Percentiles rank a stretch among this genome's conserved stretches.
Conservation (phyloP, 495 filamentous ascomycete genomes). For the Aspergillus ellipticus region DNA sequence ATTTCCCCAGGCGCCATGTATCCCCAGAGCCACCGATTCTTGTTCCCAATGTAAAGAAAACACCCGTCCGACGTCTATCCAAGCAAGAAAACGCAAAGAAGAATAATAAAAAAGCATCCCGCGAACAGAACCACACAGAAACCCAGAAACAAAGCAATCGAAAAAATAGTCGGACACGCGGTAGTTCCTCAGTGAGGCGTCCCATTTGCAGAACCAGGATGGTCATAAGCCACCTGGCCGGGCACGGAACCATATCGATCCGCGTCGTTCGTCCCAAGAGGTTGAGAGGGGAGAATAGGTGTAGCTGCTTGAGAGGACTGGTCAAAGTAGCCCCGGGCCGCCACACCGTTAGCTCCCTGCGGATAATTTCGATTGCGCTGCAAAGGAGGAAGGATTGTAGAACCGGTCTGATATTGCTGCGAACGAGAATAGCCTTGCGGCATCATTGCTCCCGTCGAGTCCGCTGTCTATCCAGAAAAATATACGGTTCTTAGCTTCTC, state of each 20-base stretch:
- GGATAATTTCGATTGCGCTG: slow-evolving; percentile 35
- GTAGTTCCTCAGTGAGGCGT: slow-evolving; percentile 30
- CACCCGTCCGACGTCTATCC: slow-evolving; percentile 27
- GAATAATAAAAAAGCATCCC: slow-evolving; percentile 7
- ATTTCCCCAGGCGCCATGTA: slow-evolving; percentile 28
- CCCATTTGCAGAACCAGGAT: slow-evolving; percentile 31
- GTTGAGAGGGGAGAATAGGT: slow-evolving; percentile 39
- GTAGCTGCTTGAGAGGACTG: slow-evolving; percentile 34
- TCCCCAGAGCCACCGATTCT: slow-evolving; percentile 22
- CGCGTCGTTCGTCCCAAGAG: slow-evolving; percentile 28
- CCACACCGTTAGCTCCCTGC: slow-evolving; percentile 29
- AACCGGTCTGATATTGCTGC: slow-evolving; percentile 31
- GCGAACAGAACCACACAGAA: slow-evolving; percentile 16
- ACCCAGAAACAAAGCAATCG: slow-evolving; percentile 5
- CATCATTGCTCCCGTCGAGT: slow-evolving; percentile 42
- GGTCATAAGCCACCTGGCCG: slow-evolving; percentile 28
- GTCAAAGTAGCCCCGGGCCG: slow-evolving; percentile 34
- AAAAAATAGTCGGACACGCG: background rate
- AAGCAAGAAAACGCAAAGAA: slow-evolving; percentile 11
- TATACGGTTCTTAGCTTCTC: slow-evolving; percentile 28
- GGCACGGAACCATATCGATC: slow-evolving; percentile 33
- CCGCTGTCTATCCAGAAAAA: slow-evolving; percentile 34
- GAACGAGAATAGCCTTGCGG: slow-evolving; percentile 37
- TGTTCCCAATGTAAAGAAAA: slow-evolving; percentile 20
- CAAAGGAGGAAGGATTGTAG: slow-evolving; percentile 38